Evolutionary conservation across 2,329 filamentous ascomycete species (phyloP).

Genomic region (Sarocladium oryzae): DNA sequence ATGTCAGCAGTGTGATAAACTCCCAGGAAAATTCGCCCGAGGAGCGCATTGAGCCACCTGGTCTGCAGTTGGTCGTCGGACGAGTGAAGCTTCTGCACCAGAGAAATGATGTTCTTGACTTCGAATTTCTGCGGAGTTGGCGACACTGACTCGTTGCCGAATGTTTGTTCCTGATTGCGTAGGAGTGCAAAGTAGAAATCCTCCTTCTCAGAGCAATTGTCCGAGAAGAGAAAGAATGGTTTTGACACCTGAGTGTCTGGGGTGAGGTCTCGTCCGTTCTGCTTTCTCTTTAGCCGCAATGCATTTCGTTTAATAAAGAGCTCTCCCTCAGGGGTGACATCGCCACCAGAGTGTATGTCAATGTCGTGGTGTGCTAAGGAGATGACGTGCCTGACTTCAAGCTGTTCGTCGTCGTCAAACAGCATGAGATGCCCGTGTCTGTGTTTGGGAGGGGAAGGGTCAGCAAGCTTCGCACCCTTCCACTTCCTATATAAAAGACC

Average conservation of each 20-base stretch:
- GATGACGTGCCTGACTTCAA: slow-evolving; percentile 94
- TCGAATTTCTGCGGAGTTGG: slow-evolving; percentile 73
- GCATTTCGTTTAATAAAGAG: slow-evolving; percentile 94
- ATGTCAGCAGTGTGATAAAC: slow-evolving; percentile 80
- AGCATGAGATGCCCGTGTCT: slow-evolving; percentile 95
- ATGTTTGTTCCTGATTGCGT: slow-evolving; percentile 69
- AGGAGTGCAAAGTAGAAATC: slow-evolving; percentile 96
- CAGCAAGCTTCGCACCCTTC: too few relatives aligned
- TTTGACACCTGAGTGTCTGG: slow-evolving; percentile 57
- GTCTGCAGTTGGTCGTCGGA: slow-evolving; percentile 87
- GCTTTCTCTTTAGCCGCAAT: slow-evolving; percentile 67
- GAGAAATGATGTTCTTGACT: slow-evolving; percentile 75
- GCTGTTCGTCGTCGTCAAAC: slow-evolving; percentile 90
- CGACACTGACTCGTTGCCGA: slow-evolving; percentile 42
- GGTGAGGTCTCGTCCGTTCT: slow-evolving; percentile 44
- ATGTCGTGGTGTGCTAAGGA: slow-evolving; percentile 84
- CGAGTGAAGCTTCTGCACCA: slow-evolving; percentile 86
- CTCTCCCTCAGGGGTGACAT: slow-evolving; percentile 78
- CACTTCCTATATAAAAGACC: too few relatives aligned
- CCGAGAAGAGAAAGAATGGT: slow-evolving; percentile 90
- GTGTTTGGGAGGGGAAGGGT: too few relatives aligned
- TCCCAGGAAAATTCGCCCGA: slow-evolving; percentile 82
- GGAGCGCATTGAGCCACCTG: slow-evolving; percentile 86
- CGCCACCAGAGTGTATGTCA: slow-evolving; percentile 75
- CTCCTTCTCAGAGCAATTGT: slow-evolving; percentile 94